A percentile compares a stretch with the other conserved stretches of the same genome.
These are phyloP conservation scores for Iris macrosiphon DNA, from an alignment of 106 monocot genomes.

Conservation along the genomic window DNA sequence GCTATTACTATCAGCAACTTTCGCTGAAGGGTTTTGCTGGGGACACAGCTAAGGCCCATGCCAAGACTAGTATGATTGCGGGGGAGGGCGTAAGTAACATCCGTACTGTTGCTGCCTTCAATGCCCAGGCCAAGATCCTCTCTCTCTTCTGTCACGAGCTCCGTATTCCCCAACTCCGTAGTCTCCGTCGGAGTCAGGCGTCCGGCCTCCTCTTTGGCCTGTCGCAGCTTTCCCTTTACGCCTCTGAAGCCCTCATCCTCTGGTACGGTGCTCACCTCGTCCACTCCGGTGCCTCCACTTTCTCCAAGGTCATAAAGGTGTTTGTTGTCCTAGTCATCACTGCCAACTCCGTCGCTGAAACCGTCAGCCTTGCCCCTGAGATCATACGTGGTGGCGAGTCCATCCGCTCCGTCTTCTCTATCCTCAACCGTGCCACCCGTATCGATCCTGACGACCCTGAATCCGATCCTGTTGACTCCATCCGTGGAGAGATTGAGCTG, in stretches of 20 bases:
- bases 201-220: conserved; percentile 64
- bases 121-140: conserved; percentile 75
- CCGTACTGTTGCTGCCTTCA: conserved; percentile 89
- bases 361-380: conserved; percentile 81
- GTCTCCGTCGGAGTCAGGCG: conserved; percentile 54
- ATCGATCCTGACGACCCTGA: conserved; percentile 75
- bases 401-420: conserved; percentile 79
- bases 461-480: conserved; percentile 38
- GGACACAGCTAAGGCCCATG: conserved; percentile 93
- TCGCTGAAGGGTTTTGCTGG: conserved; percentile 92
- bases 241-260: conserved; percentile 73
- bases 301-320: conserved; percentile 84
- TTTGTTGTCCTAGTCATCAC: conserved; percentile 86
- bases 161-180: conserved; percentile 38
- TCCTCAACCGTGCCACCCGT: conserved; percentile 70
- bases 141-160: conserved; percentile 56
- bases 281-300: conserved; percentile 51
- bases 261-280: conserved; percentile 82
- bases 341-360: conserved; percentile 78
- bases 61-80: conserved; percentile 93
- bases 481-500: conserved; percentile 66
- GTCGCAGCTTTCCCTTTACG: conserved; percentile 63
- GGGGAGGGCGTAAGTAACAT: conserved; percentile 95
- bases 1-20: conserved; percentile 57
- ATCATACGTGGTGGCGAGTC: conserved; percentile 89